Percentiles rank a stretch among this genome's conserved stretches.
These are phyloP conservation scores for Cutaneotrichosporon arboriforme DNA, from an alignment of 1,284 basidiomycete species.

Conservation along the genomic window DNA sequence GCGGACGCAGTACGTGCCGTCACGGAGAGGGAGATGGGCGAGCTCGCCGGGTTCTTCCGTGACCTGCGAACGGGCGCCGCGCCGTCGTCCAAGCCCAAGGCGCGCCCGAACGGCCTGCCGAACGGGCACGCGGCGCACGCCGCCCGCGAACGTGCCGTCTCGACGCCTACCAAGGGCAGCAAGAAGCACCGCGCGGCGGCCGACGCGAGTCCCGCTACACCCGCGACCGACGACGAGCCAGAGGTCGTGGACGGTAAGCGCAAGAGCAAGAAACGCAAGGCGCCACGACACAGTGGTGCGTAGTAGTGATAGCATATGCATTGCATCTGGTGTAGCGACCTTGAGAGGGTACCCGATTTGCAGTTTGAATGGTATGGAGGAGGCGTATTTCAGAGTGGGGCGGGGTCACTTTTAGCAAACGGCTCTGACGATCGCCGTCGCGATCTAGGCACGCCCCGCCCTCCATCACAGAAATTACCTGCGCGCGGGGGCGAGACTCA, in stretches of 20 bases:
- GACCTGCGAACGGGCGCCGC: background rate
- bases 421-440: background rate
- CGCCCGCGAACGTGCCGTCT: slow-evolving; percentile 1
- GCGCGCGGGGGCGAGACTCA: background rate
- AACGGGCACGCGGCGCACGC: slow-evolving; percentile 4
- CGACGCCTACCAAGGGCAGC: slow-evolving; percentile 7
- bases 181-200: background rate
- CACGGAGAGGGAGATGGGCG: slow-evolving; percentile 14
- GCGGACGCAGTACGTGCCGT: slow-evolving; percentile 9
- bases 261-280: slow-evolving; percentile 23
- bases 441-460: background rate
- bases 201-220: background rate
- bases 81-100: slow-evolving; percentile 4
- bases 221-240: slow-evolving; percentile 5
- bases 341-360: too few relatives aligned
- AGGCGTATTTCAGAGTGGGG: too few relatives aligned
- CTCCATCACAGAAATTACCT: background rate
- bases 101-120: slow-evolving; percentile 1
- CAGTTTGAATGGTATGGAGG: too few relatives aligned
- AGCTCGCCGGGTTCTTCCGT: slow-evolving; percentile 15
- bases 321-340: background rate
- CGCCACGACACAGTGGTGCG: slow-evolving; percentile 12
- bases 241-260: slow-evolving; percentile 10
- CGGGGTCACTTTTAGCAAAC: too few relatives aligned
- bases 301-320: slow-evolving; percentile 2